These are phyloP conservation scores for Volvox carteri DNA, from an alignment of 163 green algal genomes.

Conservation along the genomic window DNA sequence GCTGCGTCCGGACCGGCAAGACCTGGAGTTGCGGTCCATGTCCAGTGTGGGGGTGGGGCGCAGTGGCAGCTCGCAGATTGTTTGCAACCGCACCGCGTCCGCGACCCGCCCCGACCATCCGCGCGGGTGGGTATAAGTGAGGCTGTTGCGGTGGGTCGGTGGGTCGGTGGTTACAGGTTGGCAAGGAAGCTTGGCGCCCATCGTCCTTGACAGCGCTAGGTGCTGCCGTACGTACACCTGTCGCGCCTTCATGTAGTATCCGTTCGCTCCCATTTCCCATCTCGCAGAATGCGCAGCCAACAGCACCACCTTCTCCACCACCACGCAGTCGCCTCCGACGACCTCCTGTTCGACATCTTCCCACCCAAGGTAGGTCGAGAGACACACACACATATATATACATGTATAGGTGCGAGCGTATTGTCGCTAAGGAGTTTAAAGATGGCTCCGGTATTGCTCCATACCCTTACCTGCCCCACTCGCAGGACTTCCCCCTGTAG, in stretches of 20 bases:
- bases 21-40: constrained; percentile 5
- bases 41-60: neutral
- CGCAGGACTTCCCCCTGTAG: no score
- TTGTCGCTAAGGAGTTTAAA: neutral
- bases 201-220: neutral
- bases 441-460: neutral
- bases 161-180: neutral
- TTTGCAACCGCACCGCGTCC: neutral
- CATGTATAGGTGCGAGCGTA: neutral
- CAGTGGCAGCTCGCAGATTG: neutral
- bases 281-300: neutral
- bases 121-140: neutral
- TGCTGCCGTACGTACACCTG: neutral
- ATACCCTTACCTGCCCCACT: neutral
- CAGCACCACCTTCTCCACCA: neutral
- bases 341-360: constrained; percentile 58
- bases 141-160: neutral
- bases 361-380: constrained; percentile 34
- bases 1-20: neutral
- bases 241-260: no score
- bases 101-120: neutral
- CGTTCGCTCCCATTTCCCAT: no score
- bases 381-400: neutral
- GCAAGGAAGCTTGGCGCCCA: neutral
- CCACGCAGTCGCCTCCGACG: neutral